phyloP scores from a whole-genome alignment of 1,284 basidiomycete species.

The Bjerkandera adusta region DNA sequence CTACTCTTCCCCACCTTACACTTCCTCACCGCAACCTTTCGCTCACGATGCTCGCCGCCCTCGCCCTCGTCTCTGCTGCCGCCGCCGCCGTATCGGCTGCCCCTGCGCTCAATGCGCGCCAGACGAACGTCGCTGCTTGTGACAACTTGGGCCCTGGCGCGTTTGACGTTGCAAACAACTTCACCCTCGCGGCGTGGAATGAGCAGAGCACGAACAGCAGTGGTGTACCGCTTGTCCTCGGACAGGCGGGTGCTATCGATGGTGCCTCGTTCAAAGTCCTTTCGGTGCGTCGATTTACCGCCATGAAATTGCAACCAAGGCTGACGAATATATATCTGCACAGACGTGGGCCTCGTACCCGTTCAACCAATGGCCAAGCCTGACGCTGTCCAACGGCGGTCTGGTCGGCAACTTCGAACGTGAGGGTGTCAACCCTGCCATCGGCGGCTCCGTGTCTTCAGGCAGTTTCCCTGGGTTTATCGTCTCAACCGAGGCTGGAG shows the following conservation, averaged over 20 bases:
- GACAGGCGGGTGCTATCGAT: conserved; percentile 24
- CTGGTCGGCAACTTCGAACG: too few species aligned
- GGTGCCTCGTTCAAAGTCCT: conserved; percentile 13
- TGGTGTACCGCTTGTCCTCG: conserved; percentile 40
- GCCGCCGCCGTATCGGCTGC: neutral
- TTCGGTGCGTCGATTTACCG: too few species aligned
- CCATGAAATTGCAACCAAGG: too few species aligned
- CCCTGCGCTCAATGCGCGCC: neutral
- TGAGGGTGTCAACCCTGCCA: too few species aligned
- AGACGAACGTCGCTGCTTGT: neutral
- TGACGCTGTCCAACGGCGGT: conserved; percentile 20
- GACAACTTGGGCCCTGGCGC: neutral
- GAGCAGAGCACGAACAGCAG: conserved; percentile 33
- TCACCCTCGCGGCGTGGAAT: conserved; percentile 40
- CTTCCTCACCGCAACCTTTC: neutral
- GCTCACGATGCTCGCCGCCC: neutral
- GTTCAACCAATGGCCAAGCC: conserved; percentile 22
- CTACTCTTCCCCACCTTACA: neutral
- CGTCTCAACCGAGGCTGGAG: neutral
- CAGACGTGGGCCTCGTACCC: conserved; percentile 26
- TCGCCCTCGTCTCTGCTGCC: neutral
- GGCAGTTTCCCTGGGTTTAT: conserved; percentile 5
- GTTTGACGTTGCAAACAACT: conserved; percentile 29
- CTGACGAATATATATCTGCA: too few species aligned
- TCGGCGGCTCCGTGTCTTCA: too few species aligned